Evolutionary conservation across 2,329 filamentous ascomycete species (phyloP), one percentile per base, ranked within the genome.

Genomic region (Aspergillus fumigatiaffinis): DNA sequence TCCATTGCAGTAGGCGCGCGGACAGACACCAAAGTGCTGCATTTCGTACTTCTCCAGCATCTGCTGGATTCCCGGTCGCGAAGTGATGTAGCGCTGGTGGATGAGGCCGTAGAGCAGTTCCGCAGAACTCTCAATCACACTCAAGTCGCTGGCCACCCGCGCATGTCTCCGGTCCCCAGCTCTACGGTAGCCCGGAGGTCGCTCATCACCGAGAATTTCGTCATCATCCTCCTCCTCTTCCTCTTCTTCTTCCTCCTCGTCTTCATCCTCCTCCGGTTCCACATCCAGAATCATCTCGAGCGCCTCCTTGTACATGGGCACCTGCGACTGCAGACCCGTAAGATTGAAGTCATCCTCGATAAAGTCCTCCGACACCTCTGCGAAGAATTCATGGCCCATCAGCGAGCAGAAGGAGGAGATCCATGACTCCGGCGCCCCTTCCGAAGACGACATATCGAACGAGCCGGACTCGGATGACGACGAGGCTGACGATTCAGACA

Each of bases 321-420:
- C 94, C 78, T 97, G 93, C 59, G 88, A 90, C 76, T 96, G 92
- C 69, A 99, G 82, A 51, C 94, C 94, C 0, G 94, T 99, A 63
- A 99, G 82, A 77, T 99, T 99, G 82, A 99, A 99, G 76, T 99
- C 94, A 86, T 99, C 94, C 76, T 99, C 94, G 72, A 99, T 97
- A 69, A 99, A 99, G 71, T 99, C 94, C 78, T 99, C 94, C 49
- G 91, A 94, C 52, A 99, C 93, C 80, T 99, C 94, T 61, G 94
- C 94, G 76, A 99, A 99, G 79, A 97, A 99, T 77, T 99, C 94
- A 74, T 99, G 94, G 60, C 94, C 94, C 59, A 97, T 84, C 49
- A 97, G 82, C 42, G 91, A 92, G 81, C 94, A 99, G 76, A 97
- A 99, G 57, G 92, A 95, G 62, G 91, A 89, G 79, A 99, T 97